Evolutionary conservation across 1,284 basidiomycete genomes (phyloP).

Genomic region (Ganoderma resinaceum): DNA sequence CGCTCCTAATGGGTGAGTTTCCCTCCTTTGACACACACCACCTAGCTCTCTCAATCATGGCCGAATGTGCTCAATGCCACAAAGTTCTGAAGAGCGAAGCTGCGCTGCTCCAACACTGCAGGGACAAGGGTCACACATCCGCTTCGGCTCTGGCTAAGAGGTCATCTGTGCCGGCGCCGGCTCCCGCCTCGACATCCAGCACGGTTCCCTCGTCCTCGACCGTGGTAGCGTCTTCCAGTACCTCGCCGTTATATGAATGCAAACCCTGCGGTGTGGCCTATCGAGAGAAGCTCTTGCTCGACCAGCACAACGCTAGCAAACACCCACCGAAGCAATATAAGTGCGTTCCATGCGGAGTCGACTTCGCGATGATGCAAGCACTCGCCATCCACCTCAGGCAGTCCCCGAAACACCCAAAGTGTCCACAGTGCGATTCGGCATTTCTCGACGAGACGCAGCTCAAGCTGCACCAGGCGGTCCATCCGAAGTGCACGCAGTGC

Average conservation of each 20-base stretch:
- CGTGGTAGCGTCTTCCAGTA: neutral
- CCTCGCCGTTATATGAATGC: conserved; percentile 18
- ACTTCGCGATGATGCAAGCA: conserved; percentile 26
- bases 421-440: conserved; percentile 19
- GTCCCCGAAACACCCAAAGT: conserved; percentile 24
- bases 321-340: conserved; percentile 21
- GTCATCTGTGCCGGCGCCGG: neutral
- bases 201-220: neutral
- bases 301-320: conserved; percentile 11
- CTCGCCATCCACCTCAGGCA: conserved; percentile 21
- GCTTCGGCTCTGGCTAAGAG: neutral
- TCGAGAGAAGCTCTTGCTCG: conserved; percentile 10
- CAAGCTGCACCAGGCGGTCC: conserved; percentile 17
- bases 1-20: neutral
- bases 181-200: conserved; percentile 4
- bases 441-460: conserved; percentile 26
- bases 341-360: conserved; percentile 24
- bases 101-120: conserved; percentile 24
- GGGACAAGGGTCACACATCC: conserved; percentile 23
- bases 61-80: conserved; percentile 18
- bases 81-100: conserved; percentile 19
- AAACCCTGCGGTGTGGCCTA: conserved; percentile 18
- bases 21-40: neutral
- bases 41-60: conserved; percentile 10
- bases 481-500: conserved; percentile 26